Base-by-base conservation (phyloP, 768 basidiomycete genomes). In the Lactifluus pinguis region DNA sequence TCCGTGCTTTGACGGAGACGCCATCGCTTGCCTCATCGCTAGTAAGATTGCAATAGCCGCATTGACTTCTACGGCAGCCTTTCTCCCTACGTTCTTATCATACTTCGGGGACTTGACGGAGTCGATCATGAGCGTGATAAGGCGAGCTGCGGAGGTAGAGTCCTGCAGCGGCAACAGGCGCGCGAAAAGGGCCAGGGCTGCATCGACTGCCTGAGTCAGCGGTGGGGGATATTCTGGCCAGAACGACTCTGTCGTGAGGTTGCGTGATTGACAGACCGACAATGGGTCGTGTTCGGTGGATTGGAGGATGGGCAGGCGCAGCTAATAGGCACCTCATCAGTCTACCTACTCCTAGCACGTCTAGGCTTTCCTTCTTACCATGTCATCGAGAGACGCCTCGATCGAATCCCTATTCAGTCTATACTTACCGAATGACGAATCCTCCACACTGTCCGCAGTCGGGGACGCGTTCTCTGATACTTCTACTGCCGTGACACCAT, bases 271-370 rank as follows among this genome's bases (percentile, higher is more conserved):
- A 67, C 83, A 92, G 2, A 90, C 76, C 1, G 81, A 82, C 34
- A 90, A 79, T 0, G 87, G 83, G 64, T 99, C 94, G 68, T 95
- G 86, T 69, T 98, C 95, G 59, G 85, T 82, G 9, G 91, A 89
- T 30, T 85, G 85, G 13, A 95, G 76, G 49, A 97, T 81, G 0
- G 94, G 92, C 66, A 82, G 85, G 4, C 82, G 83, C 32, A 86
- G 77, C 86, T 93, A 64, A 19, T 32, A 49, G 17, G 21, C n/a
- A 15, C 29, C 4, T 49, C 17, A 25, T 63, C 52, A 59, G 51
- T 17, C 13, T 36, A 50, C 25, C n/a, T 49, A 42, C 30, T 52
- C 13, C 9, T 34, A 6, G 11, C 17, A 50, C 25, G 25, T 25
- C 25, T 25, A 65, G n/a, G 19, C 60, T 6, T 13, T 30, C 7